A percentile compares a stretch with the other conserved stretches of the same genome.
Evolutionary conservation across 1,139 yeast genomes (phyloP).

Genomic region (Blastobotrys capitulatus): DNA sequence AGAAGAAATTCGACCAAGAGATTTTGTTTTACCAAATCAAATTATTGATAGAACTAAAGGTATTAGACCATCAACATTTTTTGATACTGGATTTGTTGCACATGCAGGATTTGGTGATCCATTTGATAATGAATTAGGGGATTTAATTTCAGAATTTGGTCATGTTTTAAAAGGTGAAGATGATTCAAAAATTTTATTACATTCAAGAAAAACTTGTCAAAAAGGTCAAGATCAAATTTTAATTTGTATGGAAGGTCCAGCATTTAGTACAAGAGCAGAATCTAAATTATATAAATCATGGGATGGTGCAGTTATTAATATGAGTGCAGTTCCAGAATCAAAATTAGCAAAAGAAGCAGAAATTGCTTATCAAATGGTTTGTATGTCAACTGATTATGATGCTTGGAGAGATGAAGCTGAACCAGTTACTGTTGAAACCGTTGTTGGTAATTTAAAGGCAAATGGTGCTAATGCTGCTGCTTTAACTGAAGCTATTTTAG

Average conservation of each 20-base stretch:
- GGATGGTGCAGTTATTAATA: slow-evolving; percentile 94
- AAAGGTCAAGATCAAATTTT: slow-evolving; percentile 67
- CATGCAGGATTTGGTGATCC: slow-evolving; percentile 98
- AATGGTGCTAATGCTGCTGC: slow-evolving; percentile 81
- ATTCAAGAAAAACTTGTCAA: slow-evolving; percentile 52
- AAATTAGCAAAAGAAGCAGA: slow-evolving; percentile 97
- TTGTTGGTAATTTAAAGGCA: slow-evolving; percentile 83
- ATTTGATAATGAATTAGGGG: slow-evolving; percentile 68
- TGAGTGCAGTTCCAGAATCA: slow-evolving; percentile 95
- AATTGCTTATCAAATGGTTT: slow-evolving; percentile 92
- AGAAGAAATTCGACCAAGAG: slow-evolving; percentile 84
- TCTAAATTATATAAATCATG: slow-evolving; percentile 78
- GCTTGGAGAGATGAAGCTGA: slow-evolving; percentile 96
- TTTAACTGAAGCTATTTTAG: slow-evolving; percentile 65
- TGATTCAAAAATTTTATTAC: slow-evolving; percentile 39
- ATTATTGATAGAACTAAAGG: slow-evolving; percentile 97
- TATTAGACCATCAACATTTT: slow-evolving; percentile 82
- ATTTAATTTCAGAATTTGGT: slow-evolving; percentile 55
- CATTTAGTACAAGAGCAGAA: slow-evolving; percentile 96
- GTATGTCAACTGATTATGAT: slow-evolving; percentile 98
- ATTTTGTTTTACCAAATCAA: slow-evolving; percentile 92
- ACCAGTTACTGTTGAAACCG: slow-evolving; percentile 95
- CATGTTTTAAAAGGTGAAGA: slow-evolving; percentile 44
- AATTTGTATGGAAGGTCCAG: slow-evolving; percentile 99
- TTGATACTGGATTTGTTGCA: slow-evolving; percentile 90